A percentile compares a stretch with the other conserved stretches of the same genome.
Evolutionary conservation across 495 filamentous ascomycete genomes (phyloP).

Genomic region (Aspergillus leporis): DNA sequence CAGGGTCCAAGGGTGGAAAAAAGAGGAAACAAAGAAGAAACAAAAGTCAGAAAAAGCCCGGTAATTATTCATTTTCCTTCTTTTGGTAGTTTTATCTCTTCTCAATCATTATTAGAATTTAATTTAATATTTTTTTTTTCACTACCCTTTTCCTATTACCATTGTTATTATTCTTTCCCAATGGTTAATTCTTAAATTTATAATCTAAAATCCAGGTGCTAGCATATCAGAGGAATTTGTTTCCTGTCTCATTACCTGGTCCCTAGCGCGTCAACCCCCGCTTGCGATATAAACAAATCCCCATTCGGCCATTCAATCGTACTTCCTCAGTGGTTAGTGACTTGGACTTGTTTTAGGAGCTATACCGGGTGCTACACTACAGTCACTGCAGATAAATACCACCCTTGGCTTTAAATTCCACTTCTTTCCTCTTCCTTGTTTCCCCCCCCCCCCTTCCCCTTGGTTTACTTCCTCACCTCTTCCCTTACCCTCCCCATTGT

Average conservation of each 20-base stretch:
- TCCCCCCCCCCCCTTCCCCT: conserved; percentile 3
- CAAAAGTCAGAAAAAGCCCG: not conserved
- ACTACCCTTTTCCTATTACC: not conserved
- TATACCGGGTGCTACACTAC: conserved; percentile 3
- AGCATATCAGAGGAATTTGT: not conserved
- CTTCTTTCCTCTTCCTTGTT: conserved; percentile 12
- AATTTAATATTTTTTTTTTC: not conserved
- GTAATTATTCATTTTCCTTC: not conserved
- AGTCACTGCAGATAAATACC: not conserved
- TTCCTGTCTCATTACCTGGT: not conserved
- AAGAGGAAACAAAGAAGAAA: not conserved
- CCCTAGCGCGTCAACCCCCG: conserved; percentile 4
- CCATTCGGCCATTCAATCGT: not conserved
- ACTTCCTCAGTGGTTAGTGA: conserved; percentile 2
- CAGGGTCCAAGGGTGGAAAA: not conserved
- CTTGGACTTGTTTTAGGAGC: conserved; percentile 1
- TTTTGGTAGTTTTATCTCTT: too few species aligned
- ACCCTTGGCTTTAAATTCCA: conserved; percentile 3
- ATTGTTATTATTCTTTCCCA: not conserved
- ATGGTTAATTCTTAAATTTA: not conserved
- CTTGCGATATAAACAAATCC: conserved; percentile 3
- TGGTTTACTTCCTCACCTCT: conserved; percentile 12
- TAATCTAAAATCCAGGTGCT: not conserved
- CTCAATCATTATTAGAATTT: too few species aligned
- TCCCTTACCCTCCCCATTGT: conserved; percentile 22